phyloP scores from a whole-genome alignment of 805 yeast species.

The Kuraishia ogatae region DNA sequence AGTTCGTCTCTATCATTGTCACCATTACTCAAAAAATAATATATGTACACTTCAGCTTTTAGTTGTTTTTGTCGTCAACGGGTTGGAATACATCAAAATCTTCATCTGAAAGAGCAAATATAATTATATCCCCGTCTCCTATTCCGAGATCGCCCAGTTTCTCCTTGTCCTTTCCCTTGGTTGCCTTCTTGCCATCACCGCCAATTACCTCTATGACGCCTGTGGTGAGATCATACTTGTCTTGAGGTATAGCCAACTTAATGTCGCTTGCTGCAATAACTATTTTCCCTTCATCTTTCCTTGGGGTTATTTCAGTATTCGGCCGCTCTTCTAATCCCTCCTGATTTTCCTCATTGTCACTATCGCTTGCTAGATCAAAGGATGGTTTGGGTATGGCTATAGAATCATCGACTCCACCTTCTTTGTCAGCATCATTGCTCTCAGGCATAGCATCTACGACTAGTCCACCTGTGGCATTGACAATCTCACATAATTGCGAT shows the following conservation, averaged over 20 bases:
- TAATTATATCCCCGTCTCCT: conserved; percentile 31
- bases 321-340: conserved; percentile 14
- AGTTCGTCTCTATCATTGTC: neutral
- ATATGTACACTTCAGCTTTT: neutral
- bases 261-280: conserved; percentile 19
- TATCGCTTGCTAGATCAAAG: conserved; percentile 17
- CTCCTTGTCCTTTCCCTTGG: conserved; percentile 19
- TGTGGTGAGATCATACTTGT: conserved; percentile 15
- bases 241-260: conserved; percentile 32
- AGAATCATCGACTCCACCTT: conserved; percentile 21
- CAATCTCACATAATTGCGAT: conserved; percentile 23
- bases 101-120: conserved; percentile 30
- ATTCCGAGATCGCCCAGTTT: conserved; percentile 22
- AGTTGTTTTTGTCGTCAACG: conserved; percentile 2
- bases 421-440: conserved; percentile 18
- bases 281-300: conserved; percentile 9
- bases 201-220: conserved; percentile 10
- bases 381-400: conserved; percentile 33
- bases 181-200: conserved; percentile 29
- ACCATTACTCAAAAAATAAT: neutral
- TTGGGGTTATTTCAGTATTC: conserved; percentile 3
- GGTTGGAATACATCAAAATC: conserved; percentile 23
- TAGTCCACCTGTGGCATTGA: conserved; percentile 43
- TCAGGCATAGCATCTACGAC: conserved; percentile 16
- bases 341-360: conserved; percentile 23